phyloP scores from a whole-genome alignment of 1,284 basidiomycete genomes.

The Sparassis latifolia region DNA sequence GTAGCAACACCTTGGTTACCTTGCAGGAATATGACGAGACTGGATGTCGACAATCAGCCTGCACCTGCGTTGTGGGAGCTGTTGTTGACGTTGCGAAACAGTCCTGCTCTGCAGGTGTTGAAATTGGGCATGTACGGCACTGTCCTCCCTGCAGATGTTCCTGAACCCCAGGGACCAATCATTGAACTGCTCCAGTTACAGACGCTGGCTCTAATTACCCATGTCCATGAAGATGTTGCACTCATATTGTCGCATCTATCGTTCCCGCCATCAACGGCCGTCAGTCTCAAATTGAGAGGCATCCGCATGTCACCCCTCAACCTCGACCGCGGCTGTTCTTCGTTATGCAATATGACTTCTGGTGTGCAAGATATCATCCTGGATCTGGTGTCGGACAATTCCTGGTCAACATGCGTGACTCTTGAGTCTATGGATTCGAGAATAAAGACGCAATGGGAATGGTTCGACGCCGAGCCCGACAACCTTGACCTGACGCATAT shows the following conservation, averaged over 20 bases:
- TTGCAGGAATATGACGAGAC: background rate
- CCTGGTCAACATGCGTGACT: background rate
- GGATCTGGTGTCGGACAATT: background rate
- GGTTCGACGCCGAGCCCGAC: background rate
- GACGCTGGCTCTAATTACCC: background rate
- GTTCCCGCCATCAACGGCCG: slow-evolving; percentile 1
- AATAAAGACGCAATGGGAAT: slow-evolving; percentile 3
- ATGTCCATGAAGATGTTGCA: background rate
- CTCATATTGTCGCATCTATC: background rate
- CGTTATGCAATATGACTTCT: background rate
- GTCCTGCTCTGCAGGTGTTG: background rate
- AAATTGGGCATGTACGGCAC: background rate
- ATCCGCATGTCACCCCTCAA: background rate
- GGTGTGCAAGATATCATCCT: background rate
- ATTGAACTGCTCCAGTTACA: background rate
- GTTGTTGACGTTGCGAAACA: background rate
- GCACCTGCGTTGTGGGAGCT: background rate
- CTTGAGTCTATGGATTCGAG: background rate
- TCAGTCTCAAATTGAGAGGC: slow-evolving; percentile 2
- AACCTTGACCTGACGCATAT: background rate
- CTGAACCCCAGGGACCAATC: no score
- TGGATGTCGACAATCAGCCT: background rate
- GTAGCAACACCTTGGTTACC: background rate
- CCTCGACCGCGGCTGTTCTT: slow-evolving; percentile 1
- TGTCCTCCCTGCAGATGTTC: background rate